Evolutionary conservation across 306 rosid species (phyloP).

Genomic region (Pyrus betulifolia): DNA sequence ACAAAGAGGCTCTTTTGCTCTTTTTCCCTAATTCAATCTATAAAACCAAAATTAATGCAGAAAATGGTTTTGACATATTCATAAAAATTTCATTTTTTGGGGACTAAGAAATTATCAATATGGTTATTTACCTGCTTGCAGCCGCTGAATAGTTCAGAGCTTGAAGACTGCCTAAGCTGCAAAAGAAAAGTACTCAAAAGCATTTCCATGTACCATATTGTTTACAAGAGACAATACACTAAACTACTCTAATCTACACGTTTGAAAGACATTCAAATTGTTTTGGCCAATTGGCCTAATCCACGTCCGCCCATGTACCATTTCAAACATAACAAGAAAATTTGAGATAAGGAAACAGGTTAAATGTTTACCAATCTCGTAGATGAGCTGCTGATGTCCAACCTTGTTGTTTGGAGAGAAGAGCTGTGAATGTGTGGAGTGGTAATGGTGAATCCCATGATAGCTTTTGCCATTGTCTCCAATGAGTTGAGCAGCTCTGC

Average conservation of each 20-base stretch:
- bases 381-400: constrained; percentile 10
- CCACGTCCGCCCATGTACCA: neutral
- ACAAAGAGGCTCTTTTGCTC: constrained; percentile 37
- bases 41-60: neutral
- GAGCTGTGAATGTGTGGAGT: constrained; percentile 19
- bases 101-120: neutral
- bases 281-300: no score
- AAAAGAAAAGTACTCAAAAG: neutral
- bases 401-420: constrained; percentile 16
- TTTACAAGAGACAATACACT: neutral
- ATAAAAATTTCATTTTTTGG: neutral
- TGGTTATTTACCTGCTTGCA: constrained; percentile 31
- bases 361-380: constrained; percentile 23
- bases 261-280: neutral
- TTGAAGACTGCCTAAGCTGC: constrained; percentile 55
- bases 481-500: neutral
- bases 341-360: neutral
- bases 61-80: neutral
- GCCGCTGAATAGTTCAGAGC: constrained; percentile 33
- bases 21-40: constrained; percentile 27
- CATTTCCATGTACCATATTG: neutral
- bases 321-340: neutral
- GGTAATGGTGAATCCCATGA: constrained; percentile 31
- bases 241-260: neutral
- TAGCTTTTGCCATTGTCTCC: constrained; percentile 29